Evolutionary conservation across 345 rosid species (phyloP), one percentile per base, ranked within the genome.

Genomic region (Rhizophora mangle): DNA sequence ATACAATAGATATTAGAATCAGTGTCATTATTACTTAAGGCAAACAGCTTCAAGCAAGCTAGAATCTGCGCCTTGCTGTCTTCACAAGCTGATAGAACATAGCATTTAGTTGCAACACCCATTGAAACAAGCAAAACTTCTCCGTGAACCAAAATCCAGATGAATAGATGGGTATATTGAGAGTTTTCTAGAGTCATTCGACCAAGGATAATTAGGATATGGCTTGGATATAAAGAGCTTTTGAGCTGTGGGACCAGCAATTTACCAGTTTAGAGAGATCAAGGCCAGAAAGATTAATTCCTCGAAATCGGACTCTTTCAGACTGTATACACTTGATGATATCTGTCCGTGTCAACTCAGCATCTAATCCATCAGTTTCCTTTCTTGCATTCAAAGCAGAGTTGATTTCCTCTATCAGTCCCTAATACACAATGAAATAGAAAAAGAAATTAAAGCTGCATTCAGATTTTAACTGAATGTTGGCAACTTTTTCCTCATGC

Each of bases 181-280:
- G 34, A n/a, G n/a, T 19, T 36, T 46, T 64, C 32, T 18, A n/a
- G 22, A 27, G 6, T 5, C 8, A 34, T 22, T 18, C 30, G 56
- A 16, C 18, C 21, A 30, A n/a, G 54, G 58, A 36, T 32, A 65
- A 30, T 58, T 60, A 34, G 43, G 22, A 63, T 10, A 63, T 59
- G 54, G 60, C 60, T 30, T 22, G n/a, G 53, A 30, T n/a, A 6
- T n/a, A 4, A 62, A 54, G 37, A 39, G 67, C 58, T 26, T 73
- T 64, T 60, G 46, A 74, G 76, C 29, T 51, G 51, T 32, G 64
- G 59, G 52, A 21, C 64, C 71, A 64, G 68, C 79, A 65, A 30
- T 36, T 2, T 89, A 89, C 98, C 95, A 94, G 82, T 76, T 94
- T 91, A 58, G 98, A 94, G 62, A 94, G 96, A 82, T 94, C 95